Percentiles rank a stretch among this genome's conserved stretches.
Evolutionary conservation across 83 land plant species (phyloP).

Genomic region (Picea abies): DNA sequence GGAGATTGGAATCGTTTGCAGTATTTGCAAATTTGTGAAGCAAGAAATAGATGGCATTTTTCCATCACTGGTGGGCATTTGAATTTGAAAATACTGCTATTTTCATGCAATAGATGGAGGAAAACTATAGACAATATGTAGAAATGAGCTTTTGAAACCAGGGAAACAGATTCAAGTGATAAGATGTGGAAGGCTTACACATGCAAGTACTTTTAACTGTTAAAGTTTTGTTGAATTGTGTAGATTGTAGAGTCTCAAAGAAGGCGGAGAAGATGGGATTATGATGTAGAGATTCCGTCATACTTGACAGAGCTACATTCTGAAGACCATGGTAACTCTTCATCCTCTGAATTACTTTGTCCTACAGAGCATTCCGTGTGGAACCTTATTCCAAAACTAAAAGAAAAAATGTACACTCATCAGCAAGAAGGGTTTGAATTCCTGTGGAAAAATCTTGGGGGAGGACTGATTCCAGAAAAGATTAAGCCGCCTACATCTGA

Average conservation of each 20-base stretch:
- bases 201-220: no score
- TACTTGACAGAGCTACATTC: background rate
- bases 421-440: slow-evolving; percentile 79
- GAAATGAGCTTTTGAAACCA: background rate
- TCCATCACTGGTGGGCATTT: slow-evolving; percentile 43
- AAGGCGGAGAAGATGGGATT: background rate
- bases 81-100: background rate
- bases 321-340: background rate
- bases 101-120: background rate
- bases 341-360: background rate
- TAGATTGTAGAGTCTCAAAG: background rate
- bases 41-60: slow-evolving; percentile 36
- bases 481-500: slow-evolving; percentile 19
- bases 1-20: slow-evolving; percentile 56
- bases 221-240: background rate
- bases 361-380: slow-evolving; percentile 30
- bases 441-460: slow-evolving; percentile 72
- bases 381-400: slow-evolving; percentile 55
- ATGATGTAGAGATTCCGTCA: slow-evolving; percentile 6
- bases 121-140: background rate
- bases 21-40: slow-evolving; percentile 42
- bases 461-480: slow-evolving; percentile 39
- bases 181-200: background rate
- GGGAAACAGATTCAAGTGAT: background rate
- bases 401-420: slow-evolving; percentile 50